Conservation (phyloP, 345 rosid genomes). For the Syzygium jambos region DNA sequence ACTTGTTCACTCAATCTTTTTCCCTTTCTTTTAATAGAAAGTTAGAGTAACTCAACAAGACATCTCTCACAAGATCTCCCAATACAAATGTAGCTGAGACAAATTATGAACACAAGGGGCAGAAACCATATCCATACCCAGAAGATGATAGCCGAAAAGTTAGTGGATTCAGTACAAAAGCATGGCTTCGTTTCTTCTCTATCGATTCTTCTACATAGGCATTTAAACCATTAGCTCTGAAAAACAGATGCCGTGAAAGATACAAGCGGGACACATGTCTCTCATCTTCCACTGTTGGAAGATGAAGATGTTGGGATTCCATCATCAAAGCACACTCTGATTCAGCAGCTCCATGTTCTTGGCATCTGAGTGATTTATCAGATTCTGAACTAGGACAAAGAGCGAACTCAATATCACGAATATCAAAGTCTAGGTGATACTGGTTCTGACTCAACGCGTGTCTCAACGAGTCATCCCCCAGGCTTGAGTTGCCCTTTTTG, state of each 20-base stretch:
- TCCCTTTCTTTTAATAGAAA: not conserved
- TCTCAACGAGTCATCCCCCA: conserved; percentile 6
- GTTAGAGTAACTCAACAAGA: not conserved
- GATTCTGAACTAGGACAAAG: conserved; percentile 50
- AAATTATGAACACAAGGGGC: not conserved
- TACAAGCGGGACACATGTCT: conserved; percentile 47
- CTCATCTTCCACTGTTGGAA: conserved; percentile 32
- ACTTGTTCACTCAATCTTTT: not conserved
- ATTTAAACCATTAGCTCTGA: conserved; percentile 54
- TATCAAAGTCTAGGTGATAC: conserved; percentile 47
- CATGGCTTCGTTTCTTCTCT: conserved; percentile 31
- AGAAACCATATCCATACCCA: conserved; percentile 36
- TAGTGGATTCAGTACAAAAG: conserved; percentile 53
- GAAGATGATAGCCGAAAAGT: conserved; percentile 42
- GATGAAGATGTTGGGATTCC: conserved; percentile 39
- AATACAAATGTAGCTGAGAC: not conserved
- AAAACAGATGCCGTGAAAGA: conserved; percentile 37
- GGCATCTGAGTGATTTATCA: conserved; percentile 20
- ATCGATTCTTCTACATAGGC: conserved; percentile 39
- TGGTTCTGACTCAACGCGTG: conserved; percentile 6
- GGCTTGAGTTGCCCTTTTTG: conserved; percentile 26
- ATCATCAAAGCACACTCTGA: conserved; percentile 31
- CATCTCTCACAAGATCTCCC: not conserved
- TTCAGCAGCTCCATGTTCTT: conserved; percentile 28
- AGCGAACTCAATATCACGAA: conserved; percentile 56